Evolutionary conservation across 1,284 basidiomycete genomes (phyloP).

Genomic region (Boletus sp.): DNA sequence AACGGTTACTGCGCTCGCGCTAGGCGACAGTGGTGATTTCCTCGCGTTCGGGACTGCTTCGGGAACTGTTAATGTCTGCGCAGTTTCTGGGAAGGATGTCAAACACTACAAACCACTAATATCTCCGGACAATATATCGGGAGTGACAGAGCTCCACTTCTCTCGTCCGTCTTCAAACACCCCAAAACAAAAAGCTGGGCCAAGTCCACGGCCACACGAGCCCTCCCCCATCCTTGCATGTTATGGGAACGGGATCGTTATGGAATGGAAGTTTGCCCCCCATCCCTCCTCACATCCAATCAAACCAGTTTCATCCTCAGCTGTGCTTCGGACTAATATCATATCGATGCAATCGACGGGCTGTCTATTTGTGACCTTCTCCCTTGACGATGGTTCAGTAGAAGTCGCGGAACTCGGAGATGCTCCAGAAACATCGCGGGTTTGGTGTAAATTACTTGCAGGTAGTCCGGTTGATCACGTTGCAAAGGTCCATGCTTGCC

Average conservation of each 20-base stretch:
- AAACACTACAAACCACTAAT: conserved; percentile 43
- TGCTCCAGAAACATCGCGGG: conserved; percentile 32
- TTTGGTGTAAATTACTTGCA: conserved; percentile 48
- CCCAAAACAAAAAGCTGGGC: conserved; percentile 24
- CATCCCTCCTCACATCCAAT: conserved; percentile 40
- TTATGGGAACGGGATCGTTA: conserved; percentile 55
- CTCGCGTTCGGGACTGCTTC: conserved; percentile 64
- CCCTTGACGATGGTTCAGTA: conserved; percentile 58
- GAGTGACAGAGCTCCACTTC: conserved; percentile 36
- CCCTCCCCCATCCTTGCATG: conserved; percentile 44
- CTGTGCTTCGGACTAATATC: conserved; percentile 47
- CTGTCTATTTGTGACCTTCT: conserved; percentile 52
- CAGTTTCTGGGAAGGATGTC: conserved; percentile 40
- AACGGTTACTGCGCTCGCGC: conserved; percentile 54
- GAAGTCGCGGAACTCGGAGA: conserved; percentile 55
- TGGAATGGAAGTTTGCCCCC: conserved; percentile 49
- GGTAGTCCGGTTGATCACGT: conserved; percentile 56
- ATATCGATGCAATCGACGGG: conserved; percentile 44
- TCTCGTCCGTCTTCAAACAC: conserved; percentile 22
- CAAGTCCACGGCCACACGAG: conserved; percentile 31
- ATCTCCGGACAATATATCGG: conserved; percentile 30
- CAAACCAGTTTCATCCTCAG: conserved; percentile 41
- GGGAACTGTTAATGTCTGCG: conserved; percentile 58
- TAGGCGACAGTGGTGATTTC: conserved; percentile 52
- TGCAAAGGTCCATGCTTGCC: conserved; percentile 49